Conservation (phyloP, 1,139 yeast species). For the Yamadazyma taylorii region DNA sequence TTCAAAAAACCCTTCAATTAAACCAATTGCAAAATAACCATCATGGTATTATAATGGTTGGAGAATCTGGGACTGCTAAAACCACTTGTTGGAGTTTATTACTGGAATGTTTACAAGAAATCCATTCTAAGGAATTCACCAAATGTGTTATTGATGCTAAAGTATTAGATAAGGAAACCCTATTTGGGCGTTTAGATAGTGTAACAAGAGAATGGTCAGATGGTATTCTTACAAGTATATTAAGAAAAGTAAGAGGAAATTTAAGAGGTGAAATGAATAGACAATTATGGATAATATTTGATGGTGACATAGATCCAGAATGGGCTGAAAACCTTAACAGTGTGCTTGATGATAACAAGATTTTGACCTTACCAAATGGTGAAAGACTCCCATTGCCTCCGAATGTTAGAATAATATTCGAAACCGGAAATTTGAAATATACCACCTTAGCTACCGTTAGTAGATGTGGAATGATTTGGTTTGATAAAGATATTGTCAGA, state of each 20-base stretch:
- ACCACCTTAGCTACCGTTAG: slow-evolving; percentile 93
- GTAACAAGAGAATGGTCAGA: slow-evolving; percentile 92
- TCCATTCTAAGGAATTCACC: slow-evolving; percentile 38
- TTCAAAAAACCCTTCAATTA: slow-evolving; percentile 61
- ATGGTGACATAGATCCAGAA: slow-evolving; percentile 91
- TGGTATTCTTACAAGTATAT: slow-evolving; percentile 72
- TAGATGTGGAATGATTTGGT: slow-evolving; percentile 89
- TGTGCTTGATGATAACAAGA: slow-evolving; percentile 83
- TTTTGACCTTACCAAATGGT: slow-evolving; percentile 85
- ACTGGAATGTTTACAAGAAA: slow-evolving; percentile 40
- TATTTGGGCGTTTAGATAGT: slow-evolving; percentile 72
- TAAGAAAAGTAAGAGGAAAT: slow-evolving; percentile 61
- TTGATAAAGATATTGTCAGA: slow-evolving; percentile 34
- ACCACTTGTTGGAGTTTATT: slow-evolving; percentile 54
- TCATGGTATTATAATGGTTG: slow-evolving; percentile 83
- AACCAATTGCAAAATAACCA: slow-evolving; percentile 62
- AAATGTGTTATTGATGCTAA: slow-evolving; percentile 69
- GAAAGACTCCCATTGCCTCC: slow-evolving; percentile 72
- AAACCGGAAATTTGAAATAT: slow-evolving; percentile 61
- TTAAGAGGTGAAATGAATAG: slow-evolving; percentile 57
- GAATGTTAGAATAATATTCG: slow-evolving; percentile 70
- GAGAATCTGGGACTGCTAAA: slow-evolving; percentile 78
- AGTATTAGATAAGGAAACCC: slow-evolving; percentile 60
- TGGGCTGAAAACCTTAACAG: slow-evolving; percentile 94
- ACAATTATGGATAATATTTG: slow-evolving; percentile 79